Percentiles rank a stretch among this genome's conserved stretches.
phyloP scores from a whole-genome alignment of 176 grass and related monocot genomes.

The Lolium rigidum region DNA sequence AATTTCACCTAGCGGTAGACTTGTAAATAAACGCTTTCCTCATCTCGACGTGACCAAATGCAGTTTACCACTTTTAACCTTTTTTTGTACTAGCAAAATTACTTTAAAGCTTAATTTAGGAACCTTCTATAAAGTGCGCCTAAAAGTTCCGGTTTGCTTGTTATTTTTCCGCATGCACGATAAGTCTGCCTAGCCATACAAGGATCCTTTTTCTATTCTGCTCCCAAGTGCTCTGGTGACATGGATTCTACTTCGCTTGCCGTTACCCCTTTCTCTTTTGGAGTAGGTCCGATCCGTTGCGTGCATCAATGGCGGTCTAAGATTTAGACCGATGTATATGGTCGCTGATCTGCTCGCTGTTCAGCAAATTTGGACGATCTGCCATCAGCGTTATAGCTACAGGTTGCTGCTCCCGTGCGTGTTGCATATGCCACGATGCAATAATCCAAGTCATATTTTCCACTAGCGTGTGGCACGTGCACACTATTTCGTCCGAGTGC shows the following conservation, averaged over 20 bases:
- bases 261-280: background rate
- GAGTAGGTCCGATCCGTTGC: background rate
- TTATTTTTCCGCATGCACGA: background rate
- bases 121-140: background rate
- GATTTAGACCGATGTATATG: background rate
- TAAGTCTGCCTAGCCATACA: background rate
- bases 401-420: background rate
- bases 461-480: background rate
- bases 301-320: constrained; percentile 10
- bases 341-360: too few relatives aligned
- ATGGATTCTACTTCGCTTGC: background rate
- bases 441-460: background rate
- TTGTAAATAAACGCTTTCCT: background rate
- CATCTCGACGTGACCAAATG: background rate
- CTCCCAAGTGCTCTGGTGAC: constrained; percentile 28
- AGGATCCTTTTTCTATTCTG: background rate
- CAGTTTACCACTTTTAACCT: background rate
- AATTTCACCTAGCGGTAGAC: too few relatives aligned
- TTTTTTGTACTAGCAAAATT: too few relatives aligned
- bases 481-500: background rate
- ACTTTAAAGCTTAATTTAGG: background rate
- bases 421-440: background rate
- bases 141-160: background rate
- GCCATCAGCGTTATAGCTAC: background rate
- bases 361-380: constrained; percentile 9